A percentile compares a stretch with the other conserved stretches of the same genome.
phyloP scores from a whole-genome alignment of 371 early-diverging fungal species.

The Zychaea mexicana region DNA sequence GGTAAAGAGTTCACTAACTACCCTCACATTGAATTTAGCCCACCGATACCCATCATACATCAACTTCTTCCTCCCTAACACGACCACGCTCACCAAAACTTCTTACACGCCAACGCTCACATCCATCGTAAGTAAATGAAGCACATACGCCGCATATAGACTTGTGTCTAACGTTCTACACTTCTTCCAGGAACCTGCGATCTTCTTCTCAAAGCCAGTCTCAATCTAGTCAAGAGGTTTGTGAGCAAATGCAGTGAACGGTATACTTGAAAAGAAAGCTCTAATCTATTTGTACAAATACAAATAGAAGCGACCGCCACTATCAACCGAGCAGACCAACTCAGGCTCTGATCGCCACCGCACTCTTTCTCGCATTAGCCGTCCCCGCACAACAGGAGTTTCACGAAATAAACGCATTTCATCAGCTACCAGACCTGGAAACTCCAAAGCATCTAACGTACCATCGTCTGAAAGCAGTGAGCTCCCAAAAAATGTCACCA shows the following conservation, averaged over 20 bases:
- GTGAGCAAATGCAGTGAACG: not conserved
- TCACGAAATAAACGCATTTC: not conserved
- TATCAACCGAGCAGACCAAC: not conserved
- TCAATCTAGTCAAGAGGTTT: not conserved
- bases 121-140: constrained; percentile 9
- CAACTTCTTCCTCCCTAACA: constrained; percentile 6
- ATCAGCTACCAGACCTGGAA: not conserved
- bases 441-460: no score
- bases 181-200: not conserved
- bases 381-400: not conserved
- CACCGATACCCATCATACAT: not conserved
- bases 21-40: not conserved
- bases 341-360: not conserved
- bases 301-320: not conserved
- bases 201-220: not conserved
- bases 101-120: constrained; percentile 15
- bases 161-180: no score
- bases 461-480: not conserved
- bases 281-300: no score
- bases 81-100: constrained; percentile 19
- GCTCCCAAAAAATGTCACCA: not conserved
- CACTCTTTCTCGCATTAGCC: not conserved
- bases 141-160: no score
- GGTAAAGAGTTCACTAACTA: no score
- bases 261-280: no score